Base-by-base conservation (phyloP, 1,284 basidiomycete genomes). In the Trichosporon faecale region DNA sequence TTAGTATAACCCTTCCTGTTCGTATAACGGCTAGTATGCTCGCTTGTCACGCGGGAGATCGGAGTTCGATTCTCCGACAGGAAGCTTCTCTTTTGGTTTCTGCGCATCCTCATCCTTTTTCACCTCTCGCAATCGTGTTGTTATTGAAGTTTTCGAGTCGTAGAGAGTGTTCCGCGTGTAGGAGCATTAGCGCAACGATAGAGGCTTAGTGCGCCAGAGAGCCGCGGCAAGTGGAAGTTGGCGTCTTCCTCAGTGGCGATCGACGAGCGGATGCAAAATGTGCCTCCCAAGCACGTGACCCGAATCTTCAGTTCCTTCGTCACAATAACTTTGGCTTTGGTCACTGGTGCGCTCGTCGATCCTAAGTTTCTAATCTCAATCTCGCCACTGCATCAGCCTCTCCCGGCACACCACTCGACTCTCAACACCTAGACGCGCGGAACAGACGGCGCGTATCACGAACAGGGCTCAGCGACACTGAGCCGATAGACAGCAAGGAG, bases 1-100 rank as follows among this genome's bases (percentile, higher is more conserved):
- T 31, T 61, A 31, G 8, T n/a, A 31, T 25, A 5, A 7, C 16
- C 29, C 16, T 61, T 61, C 57, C 57, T 31, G 57, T 33, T 61
- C 57, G 57, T 61, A 61, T 61, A 61, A 61, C 57, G 57, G 57
- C 57, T 61, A 61, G 57, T 61, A 61, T 61, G 57, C 57, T 61
- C 57, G 57, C 57, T 61, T 61, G 57, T 61, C 57, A 61, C 57
- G 57, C 57, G 57, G 57, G 57, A 61, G 57, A 61, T 61, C 57
- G 57, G 57, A 61, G 57, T 61, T 61, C 57, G 57, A 61, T 61
- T 61, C 57, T 61, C 57, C 57, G 57, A 33, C 57, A 31, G 57
- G 57, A 61, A 61, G 57, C 57, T 29, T 31, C 27, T n/a, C 27
- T 31, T 61, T 61, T 61, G 55, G 9, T 12, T 44, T 5, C 18